Base-by-base conservation (phyloP, 1,284 basidiomycete genomes). In the Papiliotrema nemorosa region DNA sequence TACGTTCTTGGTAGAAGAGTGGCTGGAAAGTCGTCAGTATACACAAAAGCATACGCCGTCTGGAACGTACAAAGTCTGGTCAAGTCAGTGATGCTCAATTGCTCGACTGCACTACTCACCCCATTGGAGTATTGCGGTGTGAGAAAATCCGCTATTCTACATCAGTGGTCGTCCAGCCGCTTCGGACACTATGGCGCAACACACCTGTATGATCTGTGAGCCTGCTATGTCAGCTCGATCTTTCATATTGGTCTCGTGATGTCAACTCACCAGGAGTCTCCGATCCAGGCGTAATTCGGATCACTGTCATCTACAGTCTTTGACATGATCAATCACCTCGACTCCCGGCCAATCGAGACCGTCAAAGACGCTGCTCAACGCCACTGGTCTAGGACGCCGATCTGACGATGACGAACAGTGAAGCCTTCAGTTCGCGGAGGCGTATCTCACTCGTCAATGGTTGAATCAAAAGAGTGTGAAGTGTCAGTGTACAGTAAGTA, bases 241-340 rank as follows among this genome's bases (percentile, higher is more conserved):
- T 31, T 31, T 7, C 14, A 31, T 7, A 7, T 29, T 21, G 10
- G 27, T 35, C 5, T 44, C 16, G 3, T 16, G 6, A 25, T n/a
- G 2, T 21, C 21, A n/a, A 54, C 61, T 49, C 40, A 62, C 62
- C 59, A 64, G n/a, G 54, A 51, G 29, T 31, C 29, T 12, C 60
- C 59, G 25, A 41, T 47, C 53, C 54, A 64, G 3, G 41, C 47
- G 24, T 62, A 47, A 37, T 57, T 53, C 10, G 39, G 38, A 47
- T 62, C 49, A 14, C 44, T 42, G 50, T 64, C 60, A 43, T 64
- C 63, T n/a, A 59, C 50, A 2, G 49, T 46, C 6, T 57, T 64
- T 21, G 54, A 53, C 62, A 64, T 64, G 24, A 41, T 48, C 21
- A 22, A 24, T 46, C 22, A n/a, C n/a, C n/a, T n/a, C n/a, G n/a